Evolutionary conservation across 177 flowering plant species (phyloP).

Genomic region (Vitis hybrid): DNA sequence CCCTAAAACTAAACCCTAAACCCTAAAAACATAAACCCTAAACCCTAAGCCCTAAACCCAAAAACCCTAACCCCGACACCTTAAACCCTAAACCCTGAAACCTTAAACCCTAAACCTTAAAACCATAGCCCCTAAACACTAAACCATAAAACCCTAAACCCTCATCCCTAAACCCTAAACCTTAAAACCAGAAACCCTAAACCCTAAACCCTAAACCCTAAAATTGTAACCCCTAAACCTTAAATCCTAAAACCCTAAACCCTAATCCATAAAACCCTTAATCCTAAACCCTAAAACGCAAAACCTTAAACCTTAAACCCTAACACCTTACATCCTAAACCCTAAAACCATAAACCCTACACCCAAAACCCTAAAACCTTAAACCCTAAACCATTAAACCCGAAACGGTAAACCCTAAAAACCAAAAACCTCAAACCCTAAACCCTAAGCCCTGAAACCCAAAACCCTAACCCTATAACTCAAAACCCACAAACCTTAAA

Average conservation of each 20-base stretch:
- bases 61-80: conserved; percentile 13
- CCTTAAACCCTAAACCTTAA: not conserved
- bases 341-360: not conserved
- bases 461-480: conserved; percentile 13
- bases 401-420: conserved; percentile 1
- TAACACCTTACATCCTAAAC: conserved; percentile 5
- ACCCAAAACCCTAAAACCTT: conserved; percentile 14
- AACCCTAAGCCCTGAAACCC: conserved; percentile 4
- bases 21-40: too few relatives aligned
- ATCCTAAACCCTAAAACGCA: conserved; percentile 12
- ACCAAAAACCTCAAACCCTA: not conserved
- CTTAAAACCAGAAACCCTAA: not conserved
- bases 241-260: not conserved
- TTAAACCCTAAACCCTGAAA: conserved; percentile 15
- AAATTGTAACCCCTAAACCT: conserved; percentile 12
- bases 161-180: too few relatives aligned
- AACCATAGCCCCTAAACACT: too few relatives aligned
- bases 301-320: conserved; percentile 4
- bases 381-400: not conserved
- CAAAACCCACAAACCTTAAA: conserved; percentile 4
- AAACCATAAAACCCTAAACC: too few relatives aligned
- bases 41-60: not conserved
- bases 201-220: conserved; percentile 16
- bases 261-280: conserved; percentile 14
- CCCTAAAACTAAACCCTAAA: too few relatives aligned